Evolutionary conservation across 225 moss, liverwort and hornwort species (phyloP), one percentile per base, ranked within the genome.

Genomic region (Marchantia polymorpha): DNA sequence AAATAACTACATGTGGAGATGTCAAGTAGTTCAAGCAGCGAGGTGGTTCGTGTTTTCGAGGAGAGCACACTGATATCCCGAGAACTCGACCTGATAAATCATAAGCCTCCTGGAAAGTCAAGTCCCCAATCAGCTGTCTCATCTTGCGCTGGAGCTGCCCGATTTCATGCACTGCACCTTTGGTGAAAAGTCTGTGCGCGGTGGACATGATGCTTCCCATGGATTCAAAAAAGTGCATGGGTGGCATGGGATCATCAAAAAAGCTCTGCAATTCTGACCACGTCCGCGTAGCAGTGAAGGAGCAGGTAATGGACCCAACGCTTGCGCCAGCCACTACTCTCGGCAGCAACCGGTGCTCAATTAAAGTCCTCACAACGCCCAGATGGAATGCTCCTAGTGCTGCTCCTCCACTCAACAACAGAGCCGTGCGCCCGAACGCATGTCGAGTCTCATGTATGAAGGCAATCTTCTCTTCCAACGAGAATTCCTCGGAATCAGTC

Each of bases 201-300:
- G 93, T 99, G 47, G 95, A 93, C 64, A 99, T 93, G 59, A 99
- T 99, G 87, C 93, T 99, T 69, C 99, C 99, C 99, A 99, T 93
- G 10, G 93, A 93, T 39, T 99, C 99, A 76, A 99, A 95, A 53
- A 99, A 99, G 73, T 92, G 93, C 77, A 99, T 87, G 0, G 92
- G 90, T 51, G 95, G 99, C 89, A 95, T 92, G 17, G 93, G 89
- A 82, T 95, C 93, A 23, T 93, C 93, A 70, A 99, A 99, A 79
- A 99, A 99, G 79, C 82, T 92, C 83, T 93, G 92, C 67, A 99
- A 89, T 83, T 99, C 99, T 39, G 91, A 83, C 99, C 99, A 99
- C 17, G 99, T 95, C 30, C 99, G 93, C 25, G 99, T 99, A 11
- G 99, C 99, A n/a, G 93, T 90, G 75, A 99, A 99, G 20, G 99